Evolutionary conservation across 2,329 filamentous ascomycete genomes (phyloP), one percentile per base, ranked within the genome.

Genomic region (Dissoconium aciculare): DNA sequence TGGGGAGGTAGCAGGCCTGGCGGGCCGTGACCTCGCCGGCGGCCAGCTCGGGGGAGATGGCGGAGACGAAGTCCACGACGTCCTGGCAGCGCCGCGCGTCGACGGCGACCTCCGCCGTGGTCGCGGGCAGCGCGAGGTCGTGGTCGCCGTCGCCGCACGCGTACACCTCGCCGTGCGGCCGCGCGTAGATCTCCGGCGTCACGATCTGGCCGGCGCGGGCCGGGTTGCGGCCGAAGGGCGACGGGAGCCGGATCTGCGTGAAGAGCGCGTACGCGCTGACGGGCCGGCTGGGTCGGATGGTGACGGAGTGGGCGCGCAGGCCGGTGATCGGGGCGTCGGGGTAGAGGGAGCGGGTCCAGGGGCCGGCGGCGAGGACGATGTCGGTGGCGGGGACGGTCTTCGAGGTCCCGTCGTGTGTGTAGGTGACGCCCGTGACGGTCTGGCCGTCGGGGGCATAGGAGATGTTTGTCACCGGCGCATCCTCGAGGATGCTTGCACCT

Each of bases 1-100:
- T 79, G 1, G 89, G 89, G 29, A 98, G 62, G 56, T 98, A 98
- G 57, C 89, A 98, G 14, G 89, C 85, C 59, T 98, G 89, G 43
- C 74, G 71, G 4, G 72, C 69, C 33, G 75, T 73, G 32, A 95
- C 57, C 33, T 60, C 56, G 1, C 62, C 63, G 23, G 19, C 19
- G 8, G 19, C 19, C 37, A 66, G 32, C 39, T 62, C 60, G 19
- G 57, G 56, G 0, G 52, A 58, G 4, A 85, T 67, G 3, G 67
- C 67, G 19, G 61, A 59, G 25, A 91, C 74, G 41, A 93, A 84
- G 26, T 84, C 73, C 24, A 83, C 66, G 28, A 98, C 74, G 46
- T 93, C 84, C 51, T 91, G 75, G 57, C 85, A 94, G 35, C 82
- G 71, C 5, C 61, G 57, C 35, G 74, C 66, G 50, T 95, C 85